These are phyloP conservation scores for Boletus pseudo-olivaceus DNA, from an alignment of 768 basidiomycete species.

Conservation along the genomic window DNA sequence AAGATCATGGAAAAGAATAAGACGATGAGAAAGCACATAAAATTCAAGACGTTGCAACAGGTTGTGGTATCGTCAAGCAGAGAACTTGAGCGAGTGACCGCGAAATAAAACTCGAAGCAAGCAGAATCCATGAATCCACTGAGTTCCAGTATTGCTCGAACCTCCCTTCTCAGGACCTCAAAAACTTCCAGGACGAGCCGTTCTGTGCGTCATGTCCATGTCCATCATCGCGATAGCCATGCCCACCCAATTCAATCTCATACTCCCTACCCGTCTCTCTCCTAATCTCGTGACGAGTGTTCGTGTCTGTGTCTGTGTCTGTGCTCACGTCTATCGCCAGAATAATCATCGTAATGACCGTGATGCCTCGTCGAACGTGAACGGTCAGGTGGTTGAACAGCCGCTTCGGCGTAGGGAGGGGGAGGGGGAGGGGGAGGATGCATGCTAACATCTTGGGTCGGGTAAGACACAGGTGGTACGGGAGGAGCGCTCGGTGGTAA, in stretches of 20 bases:
- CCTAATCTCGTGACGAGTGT: constrained; percentile 5
- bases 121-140: not conserved
- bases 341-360: constrained; percentile 3
- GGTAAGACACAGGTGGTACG: not conserved
- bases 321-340: constrained; percentile 12
- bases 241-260: not conserved
- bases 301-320: constrained; percentile 13
- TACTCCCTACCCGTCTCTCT: constrained; percentile 6
- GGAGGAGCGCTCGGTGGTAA: constrained; percentile 6
- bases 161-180: constrained; percentile 11
- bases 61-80: constrained; percentile 5
- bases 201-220: constrained; percentile 2
- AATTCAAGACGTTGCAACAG: not conserved
- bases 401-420: constrained; percentile 22
- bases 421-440: constrained; percentile 16
- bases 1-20: not conserved
- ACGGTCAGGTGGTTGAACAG: constrained; percentile 8
- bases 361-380: constrained; percentile 21
- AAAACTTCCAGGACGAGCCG: constrained; percentile 9
- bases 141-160: not conserved
- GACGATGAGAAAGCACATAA: not conserved
- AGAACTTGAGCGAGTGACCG: not conserved
- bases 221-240: constrained; percentile 5
- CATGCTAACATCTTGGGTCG: not conserved
- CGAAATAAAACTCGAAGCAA: not conserved